Evolutionary conservation across 2,329 filamentous ascomycete species (phyloP), one percentile per base, ranked within the genome.

Genomic region (Ceratocystiopsis sp.): DNA sequence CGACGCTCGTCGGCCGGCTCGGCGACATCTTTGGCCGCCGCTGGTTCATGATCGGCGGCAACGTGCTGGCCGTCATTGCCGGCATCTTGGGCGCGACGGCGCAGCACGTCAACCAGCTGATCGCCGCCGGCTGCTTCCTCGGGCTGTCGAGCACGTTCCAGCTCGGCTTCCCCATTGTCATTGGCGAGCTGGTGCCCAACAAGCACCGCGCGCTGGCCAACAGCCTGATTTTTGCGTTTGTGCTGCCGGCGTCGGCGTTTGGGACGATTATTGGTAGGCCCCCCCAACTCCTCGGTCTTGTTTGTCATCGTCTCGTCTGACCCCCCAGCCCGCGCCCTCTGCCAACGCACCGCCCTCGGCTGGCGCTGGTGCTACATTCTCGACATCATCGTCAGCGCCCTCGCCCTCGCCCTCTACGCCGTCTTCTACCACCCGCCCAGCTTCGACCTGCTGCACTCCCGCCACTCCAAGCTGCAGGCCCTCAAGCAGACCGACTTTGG

Each of bases 101-200:
- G 6, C 43, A 57, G 10, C 45, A 46, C n/a, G 52, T 53, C 4
- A 45, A 46, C 0, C 50, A 41, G 15, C 50, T 58, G 4, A 53
- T 53, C 11, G 54, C 53, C 8, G 55, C 53, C 4, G 48, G 48
- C 19, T 55, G 55, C 0, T 47, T 59, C 10, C 48, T 57, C 33
- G 56, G 57, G 10, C 53, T 59, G 25, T 55, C 55, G 1, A 51
- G 53, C n/a, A 55, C 56, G 15, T 21, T 25, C n/a, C 48, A 56
- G 15, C 51, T 58, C n/a, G 57, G 57, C 18, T 55, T 59, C 8
- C 50, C 52, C 3, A 58, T 58, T 40, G 51, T 56, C 1, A 55
- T 54, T 10, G 55, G 50, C 10, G 57, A 59, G 47, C 40, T 59
- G 44, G 47, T 59, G 11, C 55, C 57, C 19, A 58, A 59, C 45